A percentile compares a stretch with the other conserved stretches of the same genome.
Evolutionary conservation across 192 early-diverging fungal species (phyloP).

Genomic region (Linnemannia exigua): DNA sequence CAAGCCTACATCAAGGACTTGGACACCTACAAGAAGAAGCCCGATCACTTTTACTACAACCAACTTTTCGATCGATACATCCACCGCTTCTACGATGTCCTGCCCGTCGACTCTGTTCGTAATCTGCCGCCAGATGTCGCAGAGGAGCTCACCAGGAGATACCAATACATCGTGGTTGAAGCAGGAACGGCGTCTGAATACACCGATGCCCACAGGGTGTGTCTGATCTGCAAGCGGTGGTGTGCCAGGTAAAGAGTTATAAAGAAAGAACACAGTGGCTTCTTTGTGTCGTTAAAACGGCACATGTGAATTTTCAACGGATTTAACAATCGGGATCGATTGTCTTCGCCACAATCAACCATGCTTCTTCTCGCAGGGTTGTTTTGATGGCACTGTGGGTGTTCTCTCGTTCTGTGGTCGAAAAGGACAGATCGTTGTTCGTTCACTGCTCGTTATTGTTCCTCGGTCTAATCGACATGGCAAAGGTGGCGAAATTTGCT

Average conservation of each 20-base stretch:
- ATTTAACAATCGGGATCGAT: neutral
- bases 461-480: neutral
- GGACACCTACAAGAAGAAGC: constrained; percentile 68
- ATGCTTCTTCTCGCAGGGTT: neutral
- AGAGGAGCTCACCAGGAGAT: constrained; percentile 72
- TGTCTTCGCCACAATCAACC: neutral
- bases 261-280: constrained; percentile 1
- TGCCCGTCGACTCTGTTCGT: constrained; percentile 82
- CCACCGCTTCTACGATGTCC: constrained; percentile 88
- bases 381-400: neutral
- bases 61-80: constrained; percentile 95
- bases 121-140: constrained; percentile 84
- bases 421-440: neutral
- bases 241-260: constrained; percentile 66
- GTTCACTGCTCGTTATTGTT: neutral
- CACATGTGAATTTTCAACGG: neutral
- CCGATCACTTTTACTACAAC: constrained; percentile 88
- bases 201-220: constrained; percentile 77
- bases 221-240: constrained; percentile 80
- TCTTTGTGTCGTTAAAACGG: neutral
- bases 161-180: constrained; percentile 91
- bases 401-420: neutral
- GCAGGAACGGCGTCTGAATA: constrained; percentile 84
- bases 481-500: constrained; percentile 5
- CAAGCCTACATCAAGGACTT: constrained; percentile 72